phyloP scores from a whole-genome alignment of 2,329 filamentous ascomycete species.

The Trichoderma lentiforme region DNA sequence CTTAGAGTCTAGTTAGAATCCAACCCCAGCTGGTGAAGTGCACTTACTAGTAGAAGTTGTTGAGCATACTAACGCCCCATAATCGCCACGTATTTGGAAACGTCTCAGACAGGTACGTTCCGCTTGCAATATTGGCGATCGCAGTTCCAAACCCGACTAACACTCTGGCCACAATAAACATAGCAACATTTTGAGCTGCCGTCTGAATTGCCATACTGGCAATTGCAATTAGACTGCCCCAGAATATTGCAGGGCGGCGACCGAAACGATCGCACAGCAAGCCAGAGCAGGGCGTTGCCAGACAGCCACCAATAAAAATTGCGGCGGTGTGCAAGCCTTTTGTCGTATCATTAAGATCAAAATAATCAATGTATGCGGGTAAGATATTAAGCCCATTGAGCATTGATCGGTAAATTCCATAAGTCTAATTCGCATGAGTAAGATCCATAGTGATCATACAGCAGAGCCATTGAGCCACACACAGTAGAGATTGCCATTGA shows the following conservation, averaged over 20 bases:
- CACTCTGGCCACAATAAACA: neutral
- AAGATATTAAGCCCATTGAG: neutral
- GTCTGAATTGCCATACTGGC: neutral
- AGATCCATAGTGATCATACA: neutral
- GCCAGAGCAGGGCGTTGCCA: neutral
- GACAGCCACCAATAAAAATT: neutral
- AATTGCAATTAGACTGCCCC: neutral
- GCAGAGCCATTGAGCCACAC: neutral
- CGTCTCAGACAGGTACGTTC: neutral
- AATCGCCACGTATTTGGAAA: neutral
- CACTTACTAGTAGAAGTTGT: neutral
- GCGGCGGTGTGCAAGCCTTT: neutral
- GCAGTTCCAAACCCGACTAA: neutral
- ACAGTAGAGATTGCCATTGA: neutral
- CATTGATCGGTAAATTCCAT: neutral
- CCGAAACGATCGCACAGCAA: neutral
- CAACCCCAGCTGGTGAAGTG: neutral
- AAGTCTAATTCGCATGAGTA: neutral
- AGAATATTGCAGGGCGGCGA: neutral
- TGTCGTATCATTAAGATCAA: neutral
- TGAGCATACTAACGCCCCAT: neutral
- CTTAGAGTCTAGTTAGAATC: neutral
- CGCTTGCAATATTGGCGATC: neutral
- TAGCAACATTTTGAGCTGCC: neutral
- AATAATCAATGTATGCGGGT: neutral